These are phyloP conservation scores for Coniosporium tulheliwenetii DNA, from an alignment of 2,329 filamentous ascomycete species.

Conservation along the genomic window DNA sequence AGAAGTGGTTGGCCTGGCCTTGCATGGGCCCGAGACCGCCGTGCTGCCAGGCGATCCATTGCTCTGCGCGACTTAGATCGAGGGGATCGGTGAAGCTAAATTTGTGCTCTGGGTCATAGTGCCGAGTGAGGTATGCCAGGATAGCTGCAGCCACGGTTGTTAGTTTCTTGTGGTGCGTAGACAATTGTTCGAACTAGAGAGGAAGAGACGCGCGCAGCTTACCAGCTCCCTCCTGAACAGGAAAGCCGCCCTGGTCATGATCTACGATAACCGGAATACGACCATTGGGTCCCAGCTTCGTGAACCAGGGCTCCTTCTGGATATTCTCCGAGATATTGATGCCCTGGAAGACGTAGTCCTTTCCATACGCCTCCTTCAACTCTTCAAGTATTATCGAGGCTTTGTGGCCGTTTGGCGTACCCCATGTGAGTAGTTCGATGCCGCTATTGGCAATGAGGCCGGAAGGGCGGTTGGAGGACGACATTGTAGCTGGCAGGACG, in stretches of 20 bases:
- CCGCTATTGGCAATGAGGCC: conserved; percentile 46
- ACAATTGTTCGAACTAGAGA: not conserved
- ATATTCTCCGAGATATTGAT: conserved; percentile 47
- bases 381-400: conserved; percentile 48
- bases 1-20: conserved; percentile 20
- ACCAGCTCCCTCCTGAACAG: conserved; percentile 30
- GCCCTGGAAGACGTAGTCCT: conserved; percentile 41
- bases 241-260: conserved; percentile 43
- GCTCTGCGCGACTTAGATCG: conserved; percentile 32
- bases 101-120: conserved; percentile 30
- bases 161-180: not conserved
- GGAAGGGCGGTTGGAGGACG: conserved; percentile 23
- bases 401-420: conserved; percentile 36
- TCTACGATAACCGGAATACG: conserved; percentile 51
- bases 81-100: conserved; percentile 30
- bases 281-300: conserved; percentile 46
- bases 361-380: conserved; percentile 47
- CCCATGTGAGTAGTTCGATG: conserved; percentile 47
- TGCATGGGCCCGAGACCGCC: conserved; percentile 28
- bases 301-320: conserved; percentile 54
- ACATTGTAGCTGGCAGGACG: conserved; percentile 9
- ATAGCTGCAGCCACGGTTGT: conserved; percentile 16
- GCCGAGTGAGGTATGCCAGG: conserved; percentile 26
- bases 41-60: conserved; percentile 48
- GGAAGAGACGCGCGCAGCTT: conserved; percentile 2